These are phyloP conservation scores for Heliocybe sulcata DNA, from an alignment of 1,284 basidiomycete species.

Conservation along the genomic window DNA sequence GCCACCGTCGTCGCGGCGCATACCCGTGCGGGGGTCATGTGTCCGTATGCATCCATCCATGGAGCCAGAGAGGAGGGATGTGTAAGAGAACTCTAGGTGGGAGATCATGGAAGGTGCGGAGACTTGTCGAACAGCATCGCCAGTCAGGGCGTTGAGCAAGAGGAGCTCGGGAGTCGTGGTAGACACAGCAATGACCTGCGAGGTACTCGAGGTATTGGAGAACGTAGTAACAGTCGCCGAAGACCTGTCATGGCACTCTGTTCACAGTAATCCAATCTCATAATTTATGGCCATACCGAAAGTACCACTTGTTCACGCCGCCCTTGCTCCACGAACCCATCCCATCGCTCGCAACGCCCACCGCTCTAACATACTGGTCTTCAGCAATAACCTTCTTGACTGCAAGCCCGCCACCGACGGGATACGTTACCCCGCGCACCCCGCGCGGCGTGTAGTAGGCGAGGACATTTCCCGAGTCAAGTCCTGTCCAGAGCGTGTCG, in stretches of 20 bases:
- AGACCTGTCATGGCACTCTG: slow-evolving; percentile 22
- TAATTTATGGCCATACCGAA: slow-evolving; percentile 37
- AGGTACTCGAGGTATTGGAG: slow-evolving; percentile 43
- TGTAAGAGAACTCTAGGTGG: slow-evolving; percentile 60
- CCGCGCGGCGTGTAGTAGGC: slow-evolving; percentile 69
- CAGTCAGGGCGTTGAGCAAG: slow-evolving; percentile 70
- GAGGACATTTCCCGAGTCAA: slow-evolving; percentile 64
- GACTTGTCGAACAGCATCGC: slow-evolving; percentile 56
- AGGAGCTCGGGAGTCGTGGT: slow-evolving; percentile 59
- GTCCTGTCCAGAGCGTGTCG: slow-evolving; percentile 86
- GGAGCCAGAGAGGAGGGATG: slow-evolving; percentile 67
- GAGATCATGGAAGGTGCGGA: slow-evolving; percentile 50
- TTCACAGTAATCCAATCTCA: slow-evolving; percentile 1
- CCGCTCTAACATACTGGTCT: slow-evolving; percentile 68
- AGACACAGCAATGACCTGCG: slow-evolving; percentile 55
- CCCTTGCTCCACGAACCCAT: slow-evolving; percentile 75
- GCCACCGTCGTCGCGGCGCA: slow-evolving; percentile 34
- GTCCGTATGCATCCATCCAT: slow-evolving; percentile 80
- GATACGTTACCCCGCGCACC: slow-evolving; percentile 72
- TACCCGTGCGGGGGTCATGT: slow-evolving; percentile 75
- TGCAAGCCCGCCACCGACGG: slow-evolving; percentile 51
- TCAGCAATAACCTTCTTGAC: slow-evolving; percentile 71
- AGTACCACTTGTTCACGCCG: slow-evolving; percentile 77
- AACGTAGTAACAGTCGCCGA: slow-evolving; percentile 47
- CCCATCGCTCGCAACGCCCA: slow-evolving; percentile 49